Evolutionary conservation across 306 rosid genomes (phyloP), one percentile per base, ranked within the genome.

Genomic region (Lathyrus aphaca): DNA sequence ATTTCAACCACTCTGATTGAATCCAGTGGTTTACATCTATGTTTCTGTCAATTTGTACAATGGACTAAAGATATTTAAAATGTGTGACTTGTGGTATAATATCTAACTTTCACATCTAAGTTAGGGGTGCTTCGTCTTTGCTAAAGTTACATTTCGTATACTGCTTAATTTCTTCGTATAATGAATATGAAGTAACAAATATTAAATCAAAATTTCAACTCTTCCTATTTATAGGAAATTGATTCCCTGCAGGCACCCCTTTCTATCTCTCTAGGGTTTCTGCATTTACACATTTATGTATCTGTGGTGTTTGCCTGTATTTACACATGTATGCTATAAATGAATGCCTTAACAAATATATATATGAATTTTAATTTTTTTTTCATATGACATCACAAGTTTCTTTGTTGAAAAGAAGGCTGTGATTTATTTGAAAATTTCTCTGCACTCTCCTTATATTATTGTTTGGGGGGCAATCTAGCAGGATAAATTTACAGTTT

Each of bases 401-500:
- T 77, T 63, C 71, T 68, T 16, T 19, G 35, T 62, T 39, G 48
- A 77, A 68, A 17, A 25, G 39, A 66, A 15, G 43, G 23, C 29
- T 18, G 12, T 27, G 43, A 48, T 56, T 14, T 62, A 17, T 53
- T 3, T n/a, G 37, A 17, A 44, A 14, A 23, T 13, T 53, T 53
- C 48, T 21, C 15, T 21, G 39, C 6, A 5, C 29, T 51, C 56
- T 82, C 11, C 25, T 59, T 8, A 10, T 48, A 45, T 18, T 35
- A 3, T 69, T 73, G 19, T 53, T 58, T 74, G 61, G 67, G 65
- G 56, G 65, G 49, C 32, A 13, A 23, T 75, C 27, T 78, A 39
- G 74, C 71, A 38, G 63, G 70, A 48, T 58, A 53, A 19, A 79
- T 75, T 90, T 39, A 84, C 71, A 11, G 59, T 81, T 85, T 81